These are phyloP conservation scores for Boletus rufocinnamomeus DNA, from an alignment of 768 basidiomycete genomes.

Conservation along the genomic window DNA sequence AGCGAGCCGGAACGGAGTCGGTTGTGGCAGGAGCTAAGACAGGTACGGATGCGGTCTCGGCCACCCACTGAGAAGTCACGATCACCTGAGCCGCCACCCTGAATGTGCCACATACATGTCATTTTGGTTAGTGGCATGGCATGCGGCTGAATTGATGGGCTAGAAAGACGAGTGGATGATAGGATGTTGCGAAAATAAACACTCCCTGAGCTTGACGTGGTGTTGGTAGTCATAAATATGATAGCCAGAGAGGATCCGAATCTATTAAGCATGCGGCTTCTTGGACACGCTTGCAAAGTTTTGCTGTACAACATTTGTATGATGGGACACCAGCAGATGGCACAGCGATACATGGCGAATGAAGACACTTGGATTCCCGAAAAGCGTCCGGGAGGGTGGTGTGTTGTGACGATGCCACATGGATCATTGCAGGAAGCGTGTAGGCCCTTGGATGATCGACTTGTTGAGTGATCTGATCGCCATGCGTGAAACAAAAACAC, in stretches of 20 bases:
- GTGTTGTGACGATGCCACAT: constrained; percentile 15
- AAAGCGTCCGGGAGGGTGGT: not conserved
- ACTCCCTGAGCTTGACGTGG: not conserved
- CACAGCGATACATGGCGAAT: constrained; percentile 16
- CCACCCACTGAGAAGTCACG: constrained; percentile 46
- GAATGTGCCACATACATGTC: constrained; percentile 23
- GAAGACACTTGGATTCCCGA: constrained; percentile 2
- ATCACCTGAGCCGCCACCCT: constrained; percentile 41
- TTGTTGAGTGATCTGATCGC: constrained; percentile 23
- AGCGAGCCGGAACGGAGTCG: constrained; percentile 45
- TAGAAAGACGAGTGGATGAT: constrained; percentile 11
- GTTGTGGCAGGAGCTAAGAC: constrained; percentile 58
- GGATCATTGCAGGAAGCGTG: constrained; percentile 27
- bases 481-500: constrained; percentile 15
- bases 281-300: constrained; percentile 21
- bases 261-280: constrained; percentile 19
- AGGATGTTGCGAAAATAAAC: constrained; percentile 11
- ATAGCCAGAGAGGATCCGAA: constrained; percentile 12
- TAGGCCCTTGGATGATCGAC: constrained; percentile 19
- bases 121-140: constrained; percentile 11
- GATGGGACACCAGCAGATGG: constrained; percentile 1
- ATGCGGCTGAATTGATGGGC: constrained; percentile 16
- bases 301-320: constrained; percentile 2
- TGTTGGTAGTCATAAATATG: constrained; percentile 19
- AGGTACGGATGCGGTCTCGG: constrained; percentile 48